phyloP scores from a whole-genome alignment of 768 basidiomycete genomes.

The Kwoniella shandongensis region DNA sequence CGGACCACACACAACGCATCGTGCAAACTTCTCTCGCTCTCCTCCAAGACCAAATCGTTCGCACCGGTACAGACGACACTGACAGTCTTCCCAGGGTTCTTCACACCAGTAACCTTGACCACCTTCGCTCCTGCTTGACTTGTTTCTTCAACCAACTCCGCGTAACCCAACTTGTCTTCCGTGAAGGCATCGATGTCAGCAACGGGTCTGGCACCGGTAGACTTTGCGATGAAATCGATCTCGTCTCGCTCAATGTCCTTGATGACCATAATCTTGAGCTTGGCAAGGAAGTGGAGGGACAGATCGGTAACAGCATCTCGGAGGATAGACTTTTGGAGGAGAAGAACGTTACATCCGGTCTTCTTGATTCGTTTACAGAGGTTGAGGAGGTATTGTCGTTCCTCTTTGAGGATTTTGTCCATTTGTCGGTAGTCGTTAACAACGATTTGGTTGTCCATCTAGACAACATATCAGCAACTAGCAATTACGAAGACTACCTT shows the following conservation, averaged over 20 bases:
- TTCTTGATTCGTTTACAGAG: constrained; percentile 99
- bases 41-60: constrained; percentile 90
- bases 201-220: constrained; percentile 90
- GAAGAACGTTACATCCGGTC: constrained; percentile 96
- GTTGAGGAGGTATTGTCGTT: constrained; percentile 94
- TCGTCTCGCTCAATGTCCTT: constrained; percentile 99
- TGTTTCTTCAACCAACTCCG: constrained; percentile 90
- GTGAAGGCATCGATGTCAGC: constrained; percentile 97
- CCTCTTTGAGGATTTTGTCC: constrained; percentile 99
- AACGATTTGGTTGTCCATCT: constrained; percentile 99
- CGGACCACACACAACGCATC: constrained; percentile 98
- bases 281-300: constrained; percentile 94
- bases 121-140: constrained; percentile 77
- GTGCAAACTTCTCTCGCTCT: constrained; percentile 94
- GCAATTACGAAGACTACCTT: background rate
- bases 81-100: constrained; percentile 90
- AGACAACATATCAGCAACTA: constrained; percentile 22
- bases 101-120: constrained; percentile 90
- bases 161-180: constrained; percentile 95
- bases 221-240: constrained; percentile 94
- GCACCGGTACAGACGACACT: constrained; percentile 91
- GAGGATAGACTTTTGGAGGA: constrained; percentile 98
- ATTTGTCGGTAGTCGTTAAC: constrained; percentile 99
- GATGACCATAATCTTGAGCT: constrained; percentile 90
- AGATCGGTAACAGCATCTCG: constrained; percentile 99